Evolutionary conservation across 306 rosid species (phyloP), one percentile per base, ranked within the genome.

Genomic region (Benincasa hispida): DNA sequence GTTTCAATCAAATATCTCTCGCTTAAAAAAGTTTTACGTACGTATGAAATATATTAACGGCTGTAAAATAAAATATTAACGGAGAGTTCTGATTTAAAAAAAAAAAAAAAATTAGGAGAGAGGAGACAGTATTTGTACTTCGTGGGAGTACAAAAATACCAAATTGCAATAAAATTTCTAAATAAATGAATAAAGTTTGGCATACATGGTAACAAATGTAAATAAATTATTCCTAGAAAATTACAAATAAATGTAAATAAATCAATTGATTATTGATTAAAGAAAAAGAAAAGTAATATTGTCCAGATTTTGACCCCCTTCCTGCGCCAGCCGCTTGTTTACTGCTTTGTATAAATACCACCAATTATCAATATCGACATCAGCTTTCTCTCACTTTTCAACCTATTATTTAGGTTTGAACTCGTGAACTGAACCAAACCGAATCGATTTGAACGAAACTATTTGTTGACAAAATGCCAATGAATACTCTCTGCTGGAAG

Each of bases 161-260:
- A 65, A 35, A 65, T 37, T 65, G 27, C 39, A 69, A 45, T 30
- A 69, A 15, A 70, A 70, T 24, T 70, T 15, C 75, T 41, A 70
- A 70, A 70, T 25, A 70, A 24, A 25, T 25, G 58, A 39, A 67
- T 8, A 70, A 70, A 70, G 35, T 68, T 68, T 68, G 74, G 74
- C 19, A 68, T 67, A 41, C 22, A 11, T 2, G 17, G 54, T 22
- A 68, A 41, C 27, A 68, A 41, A 68, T 32, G 18, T 41, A 68
- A n/a, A 37, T 11, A 41, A 67, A 67, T 0, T 1, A 39, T n/a
- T n/a, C n/a, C n/a, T n/a, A n/a, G n/a, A n/a, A n/a, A n/a, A n/a
- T n/a, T n/a, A n/a, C n/a, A n/a, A n/a, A n/a, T n/a, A n/a, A n/a
- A n/a, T n/a, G n/a, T n/a, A n/a, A n/a, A n/a, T n/a, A n/a, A n/a